These are phyloP conservation scores for Dioscorea dumetorum DNA, from an alignment of 106 monocot genomes.

Conservation along the genomic window DNA sequence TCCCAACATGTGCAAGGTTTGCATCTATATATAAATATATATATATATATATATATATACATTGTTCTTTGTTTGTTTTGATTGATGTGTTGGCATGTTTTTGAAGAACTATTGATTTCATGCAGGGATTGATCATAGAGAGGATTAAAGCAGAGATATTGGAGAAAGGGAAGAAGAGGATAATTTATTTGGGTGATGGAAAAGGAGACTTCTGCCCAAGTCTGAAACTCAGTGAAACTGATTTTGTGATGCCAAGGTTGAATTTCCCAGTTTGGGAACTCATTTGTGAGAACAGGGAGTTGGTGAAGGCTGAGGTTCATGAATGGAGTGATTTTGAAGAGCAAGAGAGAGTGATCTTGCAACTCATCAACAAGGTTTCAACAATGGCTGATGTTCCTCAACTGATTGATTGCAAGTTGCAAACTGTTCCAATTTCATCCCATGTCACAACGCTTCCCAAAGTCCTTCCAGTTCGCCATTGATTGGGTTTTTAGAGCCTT, in stretches of 20 bases:
- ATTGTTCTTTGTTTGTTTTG: too few relatives aligned
- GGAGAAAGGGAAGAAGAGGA: constrained; percentile 28
- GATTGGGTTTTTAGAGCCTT: too few relatives aligned
- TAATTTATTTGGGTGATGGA: constrained; percentile 70
- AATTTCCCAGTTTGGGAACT: constrained; percentile 53
- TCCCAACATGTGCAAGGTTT: constrained; percentile 96
- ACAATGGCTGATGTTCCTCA: not conserved
- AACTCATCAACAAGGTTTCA: constrained; percentile 14
- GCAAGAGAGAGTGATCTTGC: constrained; percentile 25
- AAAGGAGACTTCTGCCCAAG: constrained; percentile 68
- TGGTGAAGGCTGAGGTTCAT: constrained; percentile 36
- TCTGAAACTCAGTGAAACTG: constrained; percentile 12
- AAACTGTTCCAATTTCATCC: constrained; percentile 10
- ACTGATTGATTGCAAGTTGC: constrained; percentile 36
- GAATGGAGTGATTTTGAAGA: constrained; percentile 49
- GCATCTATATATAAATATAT: not conserved
- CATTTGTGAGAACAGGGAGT: constrained; percentile 18
- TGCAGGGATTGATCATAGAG: constrained; percentile 44
- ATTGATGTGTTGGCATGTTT: not conserved
- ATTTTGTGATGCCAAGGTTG: constrained; percentile 65
- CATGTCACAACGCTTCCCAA: constrained; percentile 8
- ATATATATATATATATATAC: too few relatives aligned
- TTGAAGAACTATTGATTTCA: too few relatives aligned
- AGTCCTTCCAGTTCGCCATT: too few relatives aligned
- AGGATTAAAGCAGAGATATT: constrained; percentile 17